phyloP scores from a whole-genome alignment of 352 stramenopile genomes.

The Globisporangium spiculum region DNA sequence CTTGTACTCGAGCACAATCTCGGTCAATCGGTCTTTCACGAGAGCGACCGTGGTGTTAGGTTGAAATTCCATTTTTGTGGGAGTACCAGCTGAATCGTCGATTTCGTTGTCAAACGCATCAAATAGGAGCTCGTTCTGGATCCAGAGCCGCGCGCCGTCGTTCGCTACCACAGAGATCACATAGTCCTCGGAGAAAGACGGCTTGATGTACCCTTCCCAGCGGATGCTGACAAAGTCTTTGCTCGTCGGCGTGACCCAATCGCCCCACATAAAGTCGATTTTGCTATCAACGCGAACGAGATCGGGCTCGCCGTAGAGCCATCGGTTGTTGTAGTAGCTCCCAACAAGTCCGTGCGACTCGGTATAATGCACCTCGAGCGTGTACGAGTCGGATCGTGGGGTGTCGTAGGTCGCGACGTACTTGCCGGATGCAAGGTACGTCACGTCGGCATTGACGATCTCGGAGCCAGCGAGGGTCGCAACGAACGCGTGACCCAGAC shows the following conservation, averaged over 20 bases:
- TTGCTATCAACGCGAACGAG: slow-evolving; percentile 82
- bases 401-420: slow-evolving; percentile 90
- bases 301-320: slow-evolving; percentile 86
- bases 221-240: slow-evolving; percentile 94
- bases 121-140: slow-evolving; percentile 42
- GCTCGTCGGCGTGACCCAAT: slow-evolving; percentile 88
- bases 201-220: slow-evolving; percentile 92
- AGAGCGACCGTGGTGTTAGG: slow-evolving; percentile 48
- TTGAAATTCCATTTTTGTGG: slow-evolving; percentile 23
- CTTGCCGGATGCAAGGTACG: slow-evolving; percentile 57
- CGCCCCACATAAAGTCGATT: slow-evolving; percentile 92
- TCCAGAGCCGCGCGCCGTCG: slow-evolving; percentile 89
- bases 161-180: slow-evolving; percentile 87
- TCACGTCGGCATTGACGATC: slow-evolving; percentile 59
- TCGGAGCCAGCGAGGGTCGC: slow-evolving; percentile 51
- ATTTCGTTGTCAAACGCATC: slow-evolving; percentile 55
- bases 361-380: slow-evolving; percentile 76
- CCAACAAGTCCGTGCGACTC: slow-evolving; percentile 81
- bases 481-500: slow-evolving; percentile 67
- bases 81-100: slow-evolving; percentile 7
- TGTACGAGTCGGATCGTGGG: slow-evolving; percentile 84
- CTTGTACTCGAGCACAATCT: slow-evolving; percentile 92
- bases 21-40: slow-evolving; percentile 71
- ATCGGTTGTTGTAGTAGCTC: slow-evolving; percentile 96
- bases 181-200: slow-evolving; percentile 88